Percentiles rank a stretch among this genome's conserved stretches.
Evolutionary conservation across 129 eudicot genomes (phyloP).

Genomic region (Mikania micrantha): DNA sequence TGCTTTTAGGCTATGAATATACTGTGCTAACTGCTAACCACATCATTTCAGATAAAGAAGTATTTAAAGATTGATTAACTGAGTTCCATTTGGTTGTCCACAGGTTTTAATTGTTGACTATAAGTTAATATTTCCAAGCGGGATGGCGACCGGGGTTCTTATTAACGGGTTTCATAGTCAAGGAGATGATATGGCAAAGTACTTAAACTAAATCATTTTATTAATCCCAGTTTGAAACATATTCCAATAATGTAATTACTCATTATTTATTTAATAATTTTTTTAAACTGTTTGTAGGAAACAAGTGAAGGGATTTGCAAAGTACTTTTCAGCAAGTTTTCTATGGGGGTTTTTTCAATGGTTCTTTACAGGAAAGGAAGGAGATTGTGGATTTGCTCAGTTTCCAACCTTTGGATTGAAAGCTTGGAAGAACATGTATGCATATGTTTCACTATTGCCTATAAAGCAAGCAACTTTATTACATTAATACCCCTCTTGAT

Average conservation of each 20-base stretch:
- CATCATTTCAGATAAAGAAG: not conserved
- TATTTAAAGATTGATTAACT: not conserved
- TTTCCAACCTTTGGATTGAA: constrained; percentile 58
- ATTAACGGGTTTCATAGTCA: constrained; percentile 78
- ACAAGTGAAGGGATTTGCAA: constrained; percentile 67
- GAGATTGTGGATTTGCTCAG: constrained; percentile 51
- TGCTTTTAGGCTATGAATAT: constrained; percentile 4
- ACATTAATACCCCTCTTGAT: not conserved
- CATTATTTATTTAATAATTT: not conserved
- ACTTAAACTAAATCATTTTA: constrained; percentile 17
- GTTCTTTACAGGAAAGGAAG: constrained; percentile 70
- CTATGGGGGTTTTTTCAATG: constrained; percentile 89
- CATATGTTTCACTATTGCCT: not conserved
- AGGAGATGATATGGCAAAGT: constrained; percentile 68
- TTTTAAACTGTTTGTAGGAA: constrained; percentile 40
- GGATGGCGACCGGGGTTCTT: constrained; percentile 96
- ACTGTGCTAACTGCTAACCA: not conserved
- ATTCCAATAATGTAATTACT: not conserved
- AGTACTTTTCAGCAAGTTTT: constrained; percentile 63
- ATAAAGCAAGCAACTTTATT: not conserved
- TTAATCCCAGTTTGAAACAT: not conserved
- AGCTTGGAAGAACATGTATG: constrained; percentile 54
- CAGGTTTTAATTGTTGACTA: constrained; percentile 80
- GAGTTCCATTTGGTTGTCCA: constrained; percentile 18
- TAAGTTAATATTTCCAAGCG: constrained; percentile 73